These are phyloP conservation scores for Chimonanthus praecox DNA, from an alignment of 164 flowering plant species.

Conservation along the genomic window DNA sequence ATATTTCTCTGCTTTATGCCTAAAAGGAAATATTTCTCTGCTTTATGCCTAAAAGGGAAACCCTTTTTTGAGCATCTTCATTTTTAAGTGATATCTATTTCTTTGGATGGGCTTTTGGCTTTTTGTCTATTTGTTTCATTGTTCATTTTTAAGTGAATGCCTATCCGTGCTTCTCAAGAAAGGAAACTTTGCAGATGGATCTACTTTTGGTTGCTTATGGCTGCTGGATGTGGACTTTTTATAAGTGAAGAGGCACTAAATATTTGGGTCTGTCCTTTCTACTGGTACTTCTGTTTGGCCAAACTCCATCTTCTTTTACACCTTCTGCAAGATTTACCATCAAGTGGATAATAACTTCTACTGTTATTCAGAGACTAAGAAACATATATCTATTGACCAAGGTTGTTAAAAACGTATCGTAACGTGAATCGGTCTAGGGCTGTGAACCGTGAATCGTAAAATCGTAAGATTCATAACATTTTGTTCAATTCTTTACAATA, in stretches of 20 bases:
- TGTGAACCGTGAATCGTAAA: too few relatives aligned
- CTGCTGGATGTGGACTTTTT: slow-evolving; percentile 88
- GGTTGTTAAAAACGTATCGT: too few relatives aligned
- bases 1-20: too few relatives aligned
- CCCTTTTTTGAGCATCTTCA: too few relatives aligned
- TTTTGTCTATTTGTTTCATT: neutral
- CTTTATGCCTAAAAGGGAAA: too few relatives aligned
- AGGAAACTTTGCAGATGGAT: slow-evolving; percentile 59
- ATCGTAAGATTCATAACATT: too few relatives aligned
- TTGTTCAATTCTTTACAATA: too few relatives aligned
- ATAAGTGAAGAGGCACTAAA: slow-evolving; percentile 88
- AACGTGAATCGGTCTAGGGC: too few relatives aligned
- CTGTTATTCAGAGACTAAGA: neutral
- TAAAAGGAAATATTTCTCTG: too few relatives aligned
- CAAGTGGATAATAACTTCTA: neutral
- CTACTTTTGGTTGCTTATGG: slow-evolving; percentile 93
- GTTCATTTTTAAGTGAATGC: neutral
- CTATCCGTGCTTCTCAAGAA: neutral
- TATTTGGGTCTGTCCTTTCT: slow-evolving; percentile 87
- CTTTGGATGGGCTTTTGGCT: too few relatives aligned
- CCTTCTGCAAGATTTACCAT: neutral
- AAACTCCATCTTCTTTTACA: slow-evolving; percentile 15
- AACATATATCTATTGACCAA: neutral
- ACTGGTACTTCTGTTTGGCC: slow-evolving; percentile 54
- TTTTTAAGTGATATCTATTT: too few relatives aligned